phyloP scores from a whole-genome alignment of 1,139 yeast species.

The Arxiozyma heterogenica region DNA sequence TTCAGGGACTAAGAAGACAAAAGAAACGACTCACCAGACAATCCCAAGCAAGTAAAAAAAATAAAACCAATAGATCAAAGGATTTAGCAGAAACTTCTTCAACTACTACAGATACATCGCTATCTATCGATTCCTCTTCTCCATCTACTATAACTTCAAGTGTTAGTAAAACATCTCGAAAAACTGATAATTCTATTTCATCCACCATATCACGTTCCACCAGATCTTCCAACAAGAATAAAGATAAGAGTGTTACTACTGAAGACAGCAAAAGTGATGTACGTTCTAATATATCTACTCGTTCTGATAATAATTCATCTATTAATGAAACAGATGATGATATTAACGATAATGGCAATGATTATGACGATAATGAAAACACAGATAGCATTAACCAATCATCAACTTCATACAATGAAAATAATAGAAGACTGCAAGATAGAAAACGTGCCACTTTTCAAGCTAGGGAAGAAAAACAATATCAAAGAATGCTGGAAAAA shows the following conservation, averaged over 20 bases:
- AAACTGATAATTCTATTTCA: neutral
- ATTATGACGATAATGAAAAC: slow-evolving; percentile 7
- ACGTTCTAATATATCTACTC: neutral
- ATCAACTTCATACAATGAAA: slow-evolving; percentile 9
- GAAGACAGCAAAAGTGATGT: neutral
- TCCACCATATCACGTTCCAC: neutral
- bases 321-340: neutral
- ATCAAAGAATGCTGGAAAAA: slow-evolving; percentile 32
- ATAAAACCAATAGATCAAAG: neutral
- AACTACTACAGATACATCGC: neutral
- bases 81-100: neutral
- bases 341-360: too few species aligned
- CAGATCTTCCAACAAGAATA: neutral
- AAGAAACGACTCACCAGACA: slow-evolving; percentile 7
- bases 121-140: neutral
- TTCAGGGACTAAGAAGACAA: slow-evolving; percentile 25
- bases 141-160: neutral
- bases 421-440: slow-evolving; percentile 14
- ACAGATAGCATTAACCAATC: neutral
- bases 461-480: slow-evolving; percentile 34
- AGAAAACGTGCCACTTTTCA: slow-evolving; percentile 30
- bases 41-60: neutral
- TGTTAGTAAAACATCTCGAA: neutral
- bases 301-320: neutral
- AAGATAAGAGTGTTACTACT: neutral